Base-by-base conservation (phyloP, 2,329 filamentous ascomycete genomes). In the Fusarium stilboides region DNA sequence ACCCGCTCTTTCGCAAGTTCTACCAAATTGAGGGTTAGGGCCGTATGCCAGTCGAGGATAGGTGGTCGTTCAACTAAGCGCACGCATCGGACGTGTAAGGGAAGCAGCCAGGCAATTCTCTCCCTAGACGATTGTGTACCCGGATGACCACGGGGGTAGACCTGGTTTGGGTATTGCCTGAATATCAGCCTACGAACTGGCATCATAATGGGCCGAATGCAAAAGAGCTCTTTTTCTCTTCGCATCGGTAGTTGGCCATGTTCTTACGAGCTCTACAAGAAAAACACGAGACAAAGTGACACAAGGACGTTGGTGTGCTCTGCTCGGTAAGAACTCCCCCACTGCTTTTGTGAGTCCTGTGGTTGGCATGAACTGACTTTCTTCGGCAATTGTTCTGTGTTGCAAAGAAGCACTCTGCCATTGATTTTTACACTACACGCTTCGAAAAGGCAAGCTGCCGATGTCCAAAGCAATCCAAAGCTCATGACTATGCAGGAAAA, bases 1-100 rank as follows among this genome's bases (percentile, higher is more conserved):
- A 9, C 22, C 19, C 66, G 17, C 7, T n/a, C 8, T 8, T 33
- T 70, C 67, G 67, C 67, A 70, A 65, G 19, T 26, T 37, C 57
- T 57, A 9, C 67, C 44, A 15, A 19, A 40, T 60, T 31, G 24
- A 52, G 62, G 17, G 8, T 8, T 14, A 8, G 10, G 10, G 37
- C n/a, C 14, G 17, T 6, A 26, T 40, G 24, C 22, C n/a, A 50
- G 15, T 28, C 33, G 28, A 59, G n/a, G 43, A 5, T 45, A 28
- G 22, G 26, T 37, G 22, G 19, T n/a, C 20, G 33, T n/a, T 7
- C 31, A 37, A 8, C 20, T 31, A 15, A 37, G 26, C 17, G 31
- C 49, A 34, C 13, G 7, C 19, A 37, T 37, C 10, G 15, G 24
- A 24, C 12, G 8, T 44, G 22, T 13, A 22, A 24, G 10, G 33